These are phyloP conservation scores for Rugonectria rugulosa DNA, from an alignment of 2,329 filamentous ascomycete genomes.

Conservation along the genomic window DNA sequence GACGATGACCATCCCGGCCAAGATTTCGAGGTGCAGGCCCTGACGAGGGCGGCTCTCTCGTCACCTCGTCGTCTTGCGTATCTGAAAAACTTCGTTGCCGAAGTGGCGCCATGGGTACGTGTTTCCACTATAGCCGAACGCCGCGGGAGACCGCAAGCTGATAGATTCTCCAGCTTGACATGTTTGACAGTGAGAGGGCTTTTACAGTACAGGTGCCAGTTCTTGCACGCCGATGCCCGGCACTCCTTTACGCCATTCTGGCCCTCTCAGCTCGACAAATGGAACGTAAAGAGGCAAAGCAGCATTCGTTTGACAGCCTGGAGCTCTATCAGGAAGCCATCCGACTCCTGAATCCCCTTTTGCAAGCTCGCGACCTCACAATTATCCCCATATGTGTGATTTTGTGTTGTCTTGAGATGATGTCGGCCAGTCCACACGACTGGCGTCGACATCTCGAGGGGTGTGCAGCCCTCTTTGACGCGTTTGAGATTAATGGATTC, in stretches of 20 bases:
- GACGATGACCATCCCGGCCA: conserved; percentile 29
- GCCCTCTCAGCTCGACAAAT: conserved; percentile 63
- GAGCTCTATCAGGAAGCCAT: conserved; percentile 64
- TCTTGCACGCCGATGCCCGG: conserved; percentile 54
- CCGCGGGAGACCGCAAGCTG: background rate
- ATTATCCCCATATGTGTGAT: conserved; percentile 50
- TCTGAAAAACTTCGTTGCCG: conserved; percentile 59
- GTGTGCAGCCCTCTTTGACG: conserved; percentile 62
- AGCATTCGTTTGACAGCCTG: conserved; percentile 58
- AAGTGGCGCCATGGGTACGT: conserved; percentile 60
- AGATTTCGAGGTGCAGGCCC: conserved; percentile 30
- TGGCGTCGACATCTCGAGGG: conserved; percentile 66
- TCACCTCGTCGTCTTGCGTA: conserved; percentile 48
- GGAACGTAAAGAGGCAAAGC: conserved; percentile 56
- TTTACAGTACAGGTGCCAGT: conserved; percentile 62
- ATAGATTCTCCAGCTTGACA: conserved; percentile 55
- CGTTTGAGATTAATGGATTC: conserved; percentile 61
- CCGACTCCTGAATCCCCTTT: conserved; percentile 46
- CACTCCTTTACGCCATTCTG: conserved; percentile 59
- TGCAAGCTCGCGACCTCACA: conserved; percentile 43
- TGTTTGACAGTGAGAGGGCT: conserved; percentile 61
- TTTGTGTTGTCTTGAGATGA: conserved; percentile 53
- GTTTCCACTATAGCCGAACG: conserved; percentile 15
- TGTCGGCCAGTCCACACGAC: conserved; percentile 51
- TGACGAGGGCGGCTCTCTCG: conserved; percentile 40